Evolutionary conservation across 176 grass and related monocot genomes (phyloP), one percentile per base, ranked within the genome.

Genomic region (Musa schizocarpa): DNA sequence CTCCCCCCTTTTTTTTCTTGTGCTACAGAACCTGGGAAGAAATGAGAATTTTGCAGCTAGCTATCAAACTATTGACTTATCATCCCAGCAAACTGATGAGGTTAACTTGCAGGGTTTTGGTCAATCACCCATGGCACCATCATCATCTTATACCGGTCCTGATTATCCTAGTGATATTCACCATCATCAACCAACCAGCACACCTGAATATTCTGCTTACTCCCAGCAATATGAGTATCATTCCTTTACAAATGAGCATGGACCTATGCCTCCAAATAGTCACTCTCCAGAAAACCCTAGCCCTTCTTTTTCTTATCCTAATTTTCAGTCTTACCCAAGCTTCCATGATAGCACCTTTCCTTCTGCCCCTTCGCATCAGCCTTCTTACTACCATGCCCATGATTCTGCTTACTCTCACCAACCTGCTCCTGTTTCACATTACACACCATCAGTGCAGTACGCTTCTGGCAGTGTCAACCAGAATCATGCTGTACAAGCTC

Each of bases 291-390:
- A 94, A 77, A 81, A 83, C 71, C 86, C 82, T 52, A 71, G 78
- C 56, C 72, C 72, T 25, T 85, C 88, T 17, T 92, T 84, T 56
- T 82, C 80, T 56, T 99, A 99, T 63, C 85, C 96, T 53, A 99
- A 92, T 83, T 99, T 99, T 53, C 96, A 95, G 82, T 95, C 96
- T 58, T 99, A 92, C 63, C 91, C 96, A 49, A 92, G 84, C 78
- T 95, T 95, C 69, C 91, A 95, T 14, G 96, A 95, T 2, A 89
- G 70, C 84, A 84, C 78, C 8, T 25, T 82, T 14, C 85, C 91
- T 76, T 72, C 88, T 64, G 91, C 81, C 49, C 89, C 88, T 34
- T 80, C 82, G 2, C 83, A 85, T 10, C 96, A 95, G 43, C 49
- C 95, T 78, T 43, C 88, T 50, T 83, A 80, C 74, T 86, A 92